Evolutionary conservation across 192 early-diverging fungal species (phyloP).

Genomic region (Backusella luteola): DNA sequence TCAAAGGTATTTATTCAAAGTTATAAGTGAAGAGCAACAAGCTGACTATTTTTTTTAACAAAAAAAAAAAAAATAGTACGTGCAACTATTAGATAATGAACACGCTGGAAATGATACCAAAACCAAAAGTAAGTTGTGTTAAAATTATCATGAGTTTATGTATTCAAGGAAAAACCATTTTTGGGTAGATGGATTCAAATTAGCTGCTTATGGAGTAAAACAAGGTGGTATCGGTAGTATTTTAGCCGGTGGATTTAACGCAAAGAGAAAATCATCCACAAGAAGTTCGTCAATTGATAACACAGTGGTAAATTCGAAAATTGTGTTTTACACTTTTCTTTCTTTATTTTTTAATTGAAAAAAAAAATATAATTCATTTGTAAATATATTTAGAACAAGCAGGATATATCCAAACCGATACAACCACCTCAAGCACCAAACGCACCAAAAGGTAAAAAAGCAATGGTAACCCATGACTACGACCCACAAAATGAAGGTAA

Average conservation of each 20-base stretch:
- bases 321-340: background rate
- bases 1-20: constrained; percentile 40
- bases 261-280: constrained; percentile 45
- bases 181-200: constrained; percentile 44
- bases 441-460: constrained; percentile 21
- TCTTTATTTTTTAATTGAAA: background rate
- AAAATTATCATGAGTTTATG: background rate
- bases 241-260: constrained; percentile 67
- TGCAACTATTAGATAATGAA: background rate
- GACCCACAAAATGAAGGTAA: constrained; percentile 48
- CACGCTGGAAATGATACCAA: background rate
- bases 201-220: constrained; percentile 76
- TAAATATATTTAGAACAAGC: background rate
- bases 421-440: background rate
- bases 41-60: background rate
- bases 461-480: constrained; percentile 46
- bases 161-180: background rate
- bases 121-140: background rate
- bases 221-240: constrained; percentile 74
- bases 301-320: background rate
- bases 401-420: background rate
- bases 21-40: background rate
- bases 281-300: background rate
- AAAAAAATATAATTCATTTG: background rate
- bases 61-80: constrained; percentile 6